A percentile compares a stretch with the other conserved stretches of the same genome.
Conservation (phyloP, 176 grass and related monocot species). For the Aegilops speltoides region DNA sequence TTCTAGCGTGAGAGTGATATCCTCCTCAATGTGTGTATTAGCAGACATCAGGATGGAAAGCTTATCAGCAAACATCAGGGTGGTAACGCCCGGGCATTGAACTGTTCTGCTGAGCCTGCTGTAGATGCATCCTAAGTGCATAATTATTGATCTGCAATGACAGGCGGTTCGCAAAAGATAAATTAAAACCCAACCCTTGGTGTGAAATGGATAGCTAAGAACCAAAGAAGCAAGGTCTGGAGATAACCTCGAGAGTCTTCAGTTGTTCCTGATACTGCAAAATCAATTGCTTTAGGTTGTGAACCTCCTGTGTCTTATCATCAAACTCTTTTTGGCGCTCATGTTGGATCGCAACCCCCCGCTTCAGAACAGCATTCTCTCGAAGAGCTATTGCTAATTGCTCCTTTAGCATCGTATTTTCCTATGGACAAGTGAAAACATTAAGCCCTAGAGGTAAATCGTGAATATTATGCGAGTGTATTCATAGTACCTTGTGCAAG, state of each 20-base stretch:
- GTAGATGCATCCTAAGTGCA: slow-evolving; percentile 58
- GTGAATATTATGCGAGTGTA: neutral
- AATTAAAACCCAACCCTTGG: neutral
- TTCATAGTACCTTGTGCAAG: slow-evolving; percentile 58
- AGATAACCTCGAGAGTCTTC: slow-evolving; percentile 64
- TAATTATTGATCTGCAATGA: slow-evolving; percentile 65
- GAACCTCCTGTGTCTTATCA: slow-evolving; percentile 48
- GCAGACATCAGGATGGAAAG: slow-evolving; percentile 48
- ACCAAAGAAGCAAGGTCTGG: neutral
- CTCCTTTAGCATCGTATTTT: slow-evolving; percentile 63
- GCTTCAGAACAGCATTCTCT: slow-evolving; percentile 75
- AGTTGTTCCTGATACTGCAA: slow-evolving; percentile 68
- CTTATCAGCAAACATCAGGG: slow-evolving; percentile 56
- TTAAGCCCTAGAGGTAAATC: slow-evolving; percentile 1
- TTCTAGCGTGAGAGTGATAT: neutral
- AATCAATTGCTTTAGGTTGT: slow-evolving; percentile 58
- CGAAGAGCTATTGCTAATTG: slow-evolving; percentile 45
- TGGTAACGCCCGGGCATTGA: slow-evolving; percentile 52
- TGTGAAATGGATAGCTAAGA: neutral
- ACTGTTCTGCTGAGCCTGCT: slow-evolving; percentile 60
- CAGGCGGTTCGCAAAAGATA: neutral
- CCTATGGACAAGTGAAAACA: slow-evolving; percentile 41
- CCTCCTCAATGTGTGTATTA: neutral
- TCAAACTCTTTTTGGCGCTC: slow-evolving; percentile 72
- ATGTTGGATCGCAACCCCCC: slow-evolving; percentile 72